Base-by-base conservation (phyloP, 768 basidiomycete species). In the Lactarius hatsudake region DNA sequence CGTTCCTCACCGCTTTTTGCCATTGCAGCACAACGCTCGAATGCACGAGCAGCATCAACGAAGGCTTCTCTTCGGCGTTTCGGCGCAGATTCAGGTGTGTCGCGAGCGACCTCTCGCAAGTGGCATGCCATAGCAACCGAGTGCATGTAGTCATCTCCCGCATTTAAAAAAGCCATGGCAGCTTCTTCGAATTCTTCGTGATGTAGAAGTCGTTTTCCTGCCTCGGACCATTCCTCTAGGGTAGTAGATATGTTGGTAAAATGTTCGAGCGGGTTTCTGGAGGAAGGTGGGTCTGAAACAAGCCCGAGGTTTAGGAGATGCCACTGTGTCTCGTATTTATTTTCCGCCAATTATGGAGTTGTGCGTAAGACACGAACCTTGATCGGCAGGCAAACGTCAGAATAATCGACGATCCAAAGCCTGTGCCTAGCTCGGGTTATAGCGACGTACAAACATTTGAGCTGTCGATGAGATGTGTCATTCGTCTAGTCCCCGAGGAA, bases 391-490 rank as follows among this genome's bases (percentile, higher is more conserved):
- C 75, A 76, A 1, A 73, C 72, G 6, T 75, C 75, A 81, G 85
- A 87, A 30, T 84, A 74, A 6, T 91, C 89, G 1, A 83, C 83
- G 23, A 91, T 84, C 87, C 89, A 89, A 6, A 91, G 72, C 60
- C 88, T 87, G 64, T 86, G 87, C 48, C 86, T 81, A 0, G 89
- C 88, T 51, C 89, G 76, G 0, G 90, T 91, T 17, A 89, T 82
- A 0, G 87, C 89, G 3, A 91, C 89, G 64, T 91, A 91, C 0
- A 91, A 75, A 51, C 79, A 81, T 70, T 91, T 90, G 23, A 91
- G 77, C 88, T 89, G 34, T 7, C 2, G 20, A 9, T 0, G 7
- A 13, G 28, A 5, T 0, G 8, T 1, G 38, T 59, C 13, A 67
- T 40, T 5, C 10, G 8, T 23, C 55, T 36, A 55, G 12, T 9